A percentile compares a stretch with the other conserved stretches of the same genome.
Conservation (phyloP, 805 yeast species). For the Cyberlindnera bimundalis region DNA sequence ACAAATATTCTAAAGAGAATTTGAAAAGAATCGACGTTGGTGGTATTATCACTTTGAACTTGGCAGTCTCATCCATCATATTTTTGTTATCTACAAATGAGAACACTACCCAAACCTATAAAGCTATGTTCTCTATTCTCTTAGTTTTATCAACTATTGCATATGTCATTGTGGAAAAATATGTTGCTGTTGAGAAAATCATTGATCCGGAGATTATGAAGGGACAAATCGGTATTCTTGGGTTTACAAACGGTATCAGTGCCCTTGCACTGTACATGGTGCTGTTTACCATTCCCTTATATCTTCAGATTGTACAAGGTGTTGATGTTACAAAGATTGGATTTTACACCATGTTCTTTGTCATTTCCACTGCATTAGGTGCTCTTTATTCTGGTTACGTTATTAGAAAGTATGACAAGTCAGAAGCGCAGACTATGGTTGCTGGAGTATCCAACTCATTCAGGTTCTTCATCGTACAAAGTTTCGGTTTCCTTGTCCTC, state of each 20-base stretch:
- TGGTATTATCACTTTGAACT: conserved; percentile 37
- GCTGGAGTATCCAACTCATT: conserved; percentile 20
- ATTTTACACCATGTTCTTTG: conserved; percentile 38
- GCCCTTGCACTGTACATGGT: conserved; percentile 34
- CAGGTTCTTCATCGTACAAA: conserved; percentile 17
- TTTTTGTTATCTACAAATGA: conserved; percentile 32
- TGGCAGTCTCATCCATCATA: conserved; percentile 33
- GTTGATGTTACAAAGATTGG: conserved; percentile 38
- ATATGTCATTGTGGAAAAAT: conserved; percentile 35
- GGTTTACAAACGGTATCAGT: conserved; percentile 36
- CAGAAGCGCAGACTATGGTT: conserved; percentile 23
- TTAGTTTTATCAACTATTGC: conserved; percentile 16
- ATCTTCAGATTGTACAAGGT: conserved; percentile 42
- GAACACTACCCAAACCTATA: conserved; percentile 11
- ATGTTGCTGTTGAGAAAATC: conserved; percentile 36
- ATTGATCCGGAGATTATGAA: conserved; percentile 38
- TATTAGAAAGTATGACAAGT: conserved; percentile 25
- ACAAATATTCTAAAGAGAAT: conserved; percentile 32
- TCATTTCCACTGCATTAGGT: conserved; percentile 37
- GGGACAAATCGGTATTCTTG: conserved; percentile 38
- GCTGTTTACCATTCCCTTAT: conserved; percentile 38
- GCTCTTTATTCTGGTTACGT: conserved; percentile 37
- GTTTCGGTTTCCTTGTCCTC: conserved; percentile 20
- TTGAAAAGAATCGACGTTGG: conserved; percentile 37
- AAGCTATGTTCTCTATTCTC: conserved; percentile 12